Base-by-base conservation (phyloP, 2,329 filamentous ascomycete species). In the Didymosphaeria variabile region DNA sequence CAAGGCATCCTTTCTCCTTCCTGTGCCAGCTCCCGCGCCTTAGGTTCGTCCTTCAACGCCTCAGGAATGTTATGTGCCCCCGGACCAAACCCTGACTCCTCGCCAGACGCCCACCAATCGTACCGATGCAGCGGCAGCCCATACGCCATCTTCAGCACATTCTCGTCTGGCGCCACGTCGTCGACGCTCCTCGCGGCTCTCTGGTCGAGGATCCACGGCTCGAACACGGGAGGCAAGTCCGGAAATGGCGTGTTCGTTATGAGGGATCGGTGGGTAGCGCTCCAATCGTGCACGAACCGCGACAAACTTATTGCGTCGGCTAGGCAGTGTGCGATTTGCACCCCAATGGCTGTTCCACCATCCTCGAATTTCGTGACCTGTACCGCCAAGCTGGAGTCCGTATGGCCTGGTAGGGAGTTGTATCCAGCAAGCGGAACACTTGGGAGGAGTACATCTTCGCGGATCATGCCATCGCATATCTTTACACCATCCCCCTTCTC, bases 241-340 rank as follows among this genome's bases (percentile, higher is more conserved):
- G 51, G 51, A 12, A 31, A 13, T 4, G 51, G 23, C 10, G 51
- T 29, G 8, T 17, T n/a, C 2, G 51, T 19, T 19, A 29, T 8
- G 4, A 53, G 51, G 17, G 51, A 21, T 0, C 2, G 5, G 38
- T 53, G 51, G 6, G 26, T 34, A 15, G 38, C 38, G 8, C 34
- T 34, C 52, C 52, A 55, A 29, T 55, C 52, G 6, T 21, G 17
- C 26, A 55, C 23, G 15, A 55, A 55, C 9, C n/a, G 52, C 29
- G 52, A 45, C 3, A 55, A 40, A 7, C 26, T 40, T 13, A 26
- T 45, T 7, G 52, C 52, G 29, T 55, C 52, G 10, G 52, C 52
- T 8, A 55, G 52, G 19, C 23, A 32, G 26, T 45, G 52, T 8
- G 38, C 17, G 7, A 55, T 45, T 9, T 46, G 26, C 6, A 45